Conservation (phyloP, 495 filamentous ascomycete species). For the Xylaria acuta region DNA sequence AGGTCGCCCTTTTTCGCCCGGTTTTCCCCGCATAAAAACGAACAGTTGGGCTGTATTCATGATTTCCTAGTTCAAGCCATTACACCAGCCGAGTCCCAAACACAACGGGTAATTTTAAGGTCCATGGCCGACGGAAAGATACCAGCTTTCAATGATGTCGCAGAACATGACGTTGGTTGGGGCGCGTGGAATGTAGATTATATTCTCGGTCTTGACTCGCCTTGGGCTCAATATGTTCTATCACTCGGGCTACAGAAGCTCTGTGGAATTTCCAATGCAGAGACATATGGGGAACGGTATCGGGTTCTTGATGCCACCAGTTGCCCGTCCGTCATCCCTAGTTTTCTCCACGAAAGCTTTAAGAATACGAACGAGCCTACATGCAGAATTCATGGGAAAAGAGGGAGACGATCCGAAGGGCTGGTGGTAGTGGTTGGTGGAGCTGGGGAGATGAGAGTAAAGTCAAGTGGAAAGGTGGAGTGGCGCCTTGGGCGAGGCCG, state of each 20-base stretch:
- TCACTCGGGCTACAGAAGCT: conserved; percentile 1
- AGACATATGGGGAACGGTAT: conserved; percentile 4
- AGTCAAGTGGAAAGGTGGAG: conserved; percentile 13
- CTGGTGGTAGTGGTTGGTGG: conserved; percentile 27
- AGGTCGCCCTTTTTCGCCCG: too few relatives aligned
- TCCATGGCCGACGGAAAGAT: conserved; percentile 12
- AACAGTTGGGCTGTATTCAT: conserved; percentile 9
- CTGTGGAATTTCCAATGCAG: background rate
- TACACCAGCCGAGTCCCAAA: background rate
- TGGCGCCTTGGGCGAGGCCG: background rate
- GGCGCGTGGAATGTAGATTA: conserved; percentile 15
- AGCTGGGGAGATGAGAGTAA: conserved; percentile 27
- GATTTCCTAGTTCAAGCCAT: background rate
- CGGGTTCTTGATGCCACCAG: background rate
- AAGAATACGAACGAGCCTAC: background rate
- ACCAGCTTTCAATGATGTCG: conserved; percentile 30
- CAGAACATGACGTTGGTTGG: conserved; percentile 28
- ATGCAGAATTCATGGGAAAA: background rate
- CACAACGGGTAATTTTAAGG: background rate
- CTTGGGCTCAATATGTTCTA: background rate
- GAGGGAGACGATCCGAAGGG: conserved; percentile 5
- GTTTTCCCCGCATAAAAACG: background rate
- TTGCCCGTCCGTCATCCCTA: background rate
- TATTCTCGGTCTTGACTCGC: background rate
- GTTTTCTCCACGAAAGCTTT: too few relatives aligned